phyloP scores from a whole-genome alignment of 2,329 filamentous ascomycete genomes.

The Neoscytalidium dimidiatum region DNA sequence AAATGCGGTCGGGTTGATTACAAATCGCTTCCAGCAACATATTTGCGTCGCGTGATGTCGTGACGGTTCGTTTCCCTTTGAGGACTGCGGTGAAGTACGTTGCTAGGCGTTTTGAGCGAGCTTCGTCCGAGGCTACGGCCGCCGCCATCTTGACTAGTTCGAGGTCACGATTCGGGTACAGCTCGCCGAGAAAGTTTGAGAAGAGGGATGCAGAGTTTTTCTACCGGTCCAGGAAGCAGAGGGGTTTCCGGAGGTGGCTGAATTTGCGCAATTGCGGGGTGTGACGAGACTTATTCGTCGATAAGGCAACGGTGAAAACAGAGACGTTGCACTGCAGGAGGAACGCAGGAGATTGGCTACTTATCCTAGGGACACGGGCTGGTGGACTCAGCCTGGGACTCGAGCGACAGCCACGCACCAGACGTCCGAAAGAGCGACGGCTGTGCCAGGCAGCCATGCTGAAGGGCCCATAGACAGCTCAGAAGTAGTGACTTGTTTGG shows the following conservation, averaged over 20 bases:
- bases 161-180: no score
- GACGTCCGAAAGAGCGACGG: neutral
- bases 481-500: no score
- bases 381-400: no score
- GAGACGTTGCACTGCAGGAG: neutral
- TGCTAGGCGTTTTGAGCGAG: constrained; percentile 33
- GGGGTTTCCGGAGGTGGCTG: no score
- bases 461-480: neutral
- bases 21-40: constrained; percentile 54
- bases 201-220: no score
- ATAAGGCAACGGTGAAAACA: neutral
- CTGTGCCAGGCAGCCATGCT: neutral
- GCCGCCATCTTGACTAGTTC: neutral
- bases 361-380: neutral
- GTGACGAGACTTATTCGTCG: neutral
- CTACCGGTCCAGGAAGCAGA: no score
- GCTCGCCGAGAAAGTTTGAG: no score
- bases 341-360: neutral
- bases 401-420: neutral
- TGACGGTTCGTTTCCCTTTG: constrained; percentile 40
- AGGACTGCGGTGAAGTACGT: constrained; percentile 45
- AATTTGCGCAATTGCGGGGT: neutral
- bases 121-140: neutral
- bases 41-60: constrained; percentile 41
- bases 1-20: constrained; percentile 41